Percentiles rank a stretch among this genome's conserved stretches.
These are phyloP conservation scores for Colletotrichum cordylinicola DNA, from an alignment of 2,329 filamentous ascomycete genomes.

Conservation along the genomic window DNA sequence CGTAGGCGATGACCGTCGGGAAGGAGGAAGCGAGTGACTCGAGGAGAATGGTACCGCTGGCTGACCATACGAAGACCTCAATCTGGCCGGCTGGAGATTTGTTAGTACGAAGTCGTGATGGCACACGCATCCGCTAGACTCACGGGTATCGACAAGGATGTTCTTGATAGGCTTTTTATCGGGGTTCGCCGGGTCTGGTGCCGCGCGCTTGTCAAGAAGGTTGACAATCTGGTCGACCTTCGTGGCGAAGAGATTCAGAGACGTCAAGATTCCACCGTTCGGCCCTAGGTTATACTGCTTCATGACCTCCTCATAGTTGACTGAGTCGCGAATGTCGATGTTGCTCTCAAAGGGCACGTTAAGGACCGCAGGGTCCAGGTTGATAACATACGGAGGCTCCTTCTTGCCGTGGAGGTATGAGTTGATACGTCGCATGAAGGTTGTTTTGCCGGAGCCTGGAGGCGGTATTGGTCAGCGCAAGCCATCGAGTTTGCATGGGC, in stretches of 20 bases:
- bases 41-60: conserved; percentile 90
- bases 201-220: conserved; percentile 87
- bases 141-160: conserved; percentile 88
- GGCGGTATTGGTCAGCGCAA: conserved; percentile 4
- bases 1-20: conserved; percentile 95
- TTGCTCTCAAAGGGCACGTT: conserved; percentile 95
- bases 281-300: conserved; percentile 97
- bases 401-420: conserved; percentile 84
- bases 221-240: conserved; percentile 95
- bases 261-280: conserved; percentile 96
- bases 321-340: conserved; percentile 97
- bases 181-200: conserved; percentile 65
- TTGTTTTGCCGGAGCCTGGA: conserved; percentile 94
- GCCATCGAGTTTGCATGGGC: background rate
- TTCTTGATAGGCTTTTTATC: conserved; percentile 73
- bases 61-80: conserved; percentile 98
- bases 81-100: conserved; percentile 77
- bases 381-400: conserved; percentile 90
- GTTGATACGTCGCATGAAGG: conserved; percentile 99
- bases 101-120: background rate
- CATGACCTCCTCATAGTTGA: conserved; percentile 99
- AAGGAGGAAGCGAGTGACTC: conserved; percentile 93
- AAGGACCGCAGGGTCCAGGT: conserved; percentile 93
- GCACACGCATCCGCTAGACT: conserved; percentile 6
- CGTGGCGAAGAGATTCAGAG: conserved; percentile 94